Conservation (phyloP, 225 moss, liverwort and hornwort species). For the Marchantia polymorpha region DNA sequence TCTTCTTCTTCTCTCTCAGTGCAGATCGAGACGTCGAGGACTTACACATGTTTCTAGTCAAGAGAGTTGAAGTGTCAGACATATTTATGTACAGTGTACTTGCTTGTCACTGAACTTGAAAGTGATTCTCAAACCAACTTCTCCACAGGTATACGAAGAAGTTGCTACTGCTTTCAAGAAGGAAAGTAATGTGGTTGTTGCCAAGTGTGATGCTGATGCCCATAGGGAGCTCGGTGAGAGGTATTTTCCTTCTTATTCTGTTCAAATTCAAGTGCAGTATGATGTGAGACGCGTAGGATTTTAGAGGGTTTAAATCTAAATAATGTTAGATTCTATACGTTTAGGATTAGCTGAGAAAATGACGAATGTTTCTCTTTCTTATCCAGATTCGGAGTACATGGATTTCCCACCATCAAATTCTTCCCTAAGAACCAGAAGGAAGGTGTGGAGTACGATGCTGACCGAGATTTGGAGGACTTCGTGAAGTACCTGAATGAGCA, state of each 20-base stretch:
- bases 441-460: conserved; percentile 76
- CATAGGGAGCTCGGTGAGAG: conserved; percentile 85
- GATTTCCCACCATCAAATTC: conserved; percentile 92
- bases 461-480: conserved; percentile 64
- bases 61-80: too few species aligned
- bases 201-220: conserved; percentile 86
- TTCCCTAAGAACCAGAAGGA: conserved; percentile 84
- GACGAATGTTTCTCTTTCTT: neutral
- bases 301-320: too few species aligned
- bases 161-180: conserved; percentile 76
- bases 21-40: neutral
- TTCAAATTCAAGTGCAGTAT: neutral
- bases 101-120: too few species aligned
- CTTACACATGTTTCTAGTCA: neutral
- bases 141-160: conserved; percentile 65
- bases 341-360: neutral
- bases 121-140: neutral
- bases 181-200: conserved; percentile 77
- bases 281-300: neutral
- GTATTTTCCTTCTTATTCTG: conserved; percentile 28
- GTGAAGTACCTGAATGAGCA: conserved; percentile 75
- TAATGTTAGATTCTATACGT: neutral
- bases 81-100: too few species aligned
- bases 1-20: neutral
- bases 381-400: conserved; percentile 72